Conservation (phyloP, 352 stramenopile species). For the Phytophthora macrochlamydospora region DNA sequence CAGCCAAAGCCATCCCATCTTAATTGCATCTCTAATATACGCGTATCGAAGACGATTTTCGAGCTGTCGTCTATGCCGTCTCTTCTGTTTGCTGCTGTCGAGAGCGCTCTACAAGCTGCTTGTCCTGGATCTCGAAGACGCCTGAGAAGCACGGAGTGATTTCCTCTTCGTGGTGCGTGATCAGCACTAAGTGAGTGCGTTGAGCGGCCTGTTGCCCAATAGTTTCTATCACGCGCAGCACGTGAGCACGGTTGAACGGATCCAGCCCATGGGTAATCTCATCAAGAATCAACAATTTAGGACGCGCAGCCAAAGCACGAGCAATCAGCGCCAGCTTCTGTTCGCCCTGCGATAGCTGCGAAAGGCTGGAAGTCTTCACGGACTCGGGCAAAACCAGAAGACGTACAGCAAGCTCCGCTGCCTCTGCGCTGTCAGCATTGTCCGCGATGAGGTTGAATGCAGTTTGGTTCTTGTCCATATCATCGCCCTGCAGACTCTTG, state of each 20-base stretch:
- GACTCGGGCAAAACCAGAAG: conserved; percentile 43
- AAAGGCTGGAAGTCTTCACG: conserved; percentile 54
- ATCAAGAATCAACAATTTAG: conserved; percentile 89
- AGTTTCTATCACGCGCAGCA: conserved; percentile 79
- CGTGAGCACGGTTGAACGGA: conserved; percentile 72
- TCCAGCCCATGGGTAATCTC: conserved; percentile 94
- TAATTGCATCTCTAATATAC: background rate
- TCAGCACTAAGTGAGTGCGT: conserved; percentile 81
- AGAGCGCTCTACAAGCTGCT: conserved; percentile 49
- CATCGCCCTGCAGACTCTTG: conserved; percentile 33
- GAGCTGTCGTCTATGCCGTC: conserved; percentile 12
- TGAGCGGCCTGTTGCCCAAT: conserved; percentile 59
- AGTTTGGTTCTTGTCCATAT: conserved; percentile 16
- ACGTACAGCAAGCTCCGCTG: conserved; percentile 36
- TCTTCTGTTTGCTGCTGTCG: conserved; percentile 18
- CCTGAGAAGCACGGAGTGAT: conserved; percentile 80
- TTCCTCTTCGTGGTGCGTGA: conserved; percentile 94
- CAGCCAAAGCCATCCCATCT: background rate
- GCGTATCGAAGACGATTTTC: background rate
- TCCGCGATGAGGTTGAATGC: conserved; percentile 50
- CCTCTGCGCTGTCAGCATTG: conserved; percentile 40
- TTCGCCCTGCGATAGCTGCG: conserved; percentile 88
- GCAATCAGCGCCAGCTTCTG: conserved; percentile 93
- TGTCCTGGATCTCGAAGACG: conserved; percentile 84
- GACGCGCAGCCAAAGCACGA: conserved; percentile 69